Evolutionary conservation across 768 basidiomycete species (phyloP), one percentile per base, ranked within the genome.

Genomic region (Lenzites betulinus): DNA sequence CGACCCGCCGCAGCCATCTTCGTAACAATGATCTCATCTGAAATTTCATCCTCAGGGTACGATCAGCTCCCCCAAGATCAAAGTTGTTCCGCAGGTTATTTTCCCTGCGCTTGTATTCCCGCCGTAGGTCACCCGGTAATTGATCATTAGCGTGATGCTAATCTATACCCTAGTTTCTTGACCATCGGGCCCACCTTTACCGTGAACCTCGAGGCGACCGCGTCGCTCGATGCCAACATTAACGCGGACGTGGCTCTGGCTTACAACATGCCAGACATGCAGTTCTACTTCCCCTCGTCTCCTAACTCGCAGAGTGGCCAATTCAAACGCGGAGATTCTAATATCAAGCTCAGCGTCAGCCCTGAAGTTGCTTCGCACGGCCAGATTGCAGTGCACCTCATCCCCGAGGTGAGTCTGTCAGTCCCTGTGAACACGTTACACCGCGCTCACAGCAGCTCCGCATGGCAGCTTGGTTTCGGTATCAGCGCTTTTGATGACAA

Each of bases 131-230:
- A n/a, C n/a, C n/a, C n/a, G n/a, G n/a, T n/a, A n/a, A n/a, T n/a
- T n/a, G n/a, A n/a, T n/a, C n/a, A n/a, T n/a, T n/a, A n/a, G n/a
- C n/a, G n/a, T n/a, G n/a, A n/a, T n/a, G n/a, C n/a, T n/a, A n/a
- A n/a, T n/a, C n/a, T n/a, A n/a, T n/a, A n/a, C n/a, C n/a, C n/a
- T n/a, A n/a, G n/a, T n/a, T n/a, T n/a, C n/a, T n/a, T n/a, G n/a
- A n/a, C n/a, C 13, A 64, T 84, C 28, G 83, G 82, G 0, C 82
- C 83, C 3, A 72, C 77, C 0, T 80, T 83, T 71, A 64, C 76
- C 41, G 70, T 84, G 58, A 71, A 76, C 28, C 79, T 71, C 2
- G 41, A 71, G 26, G 63, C 69, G 1, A 59, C 49, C 11, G 71
- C 67, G 1, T 53, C 51, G 8, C 42, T 79, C n/a, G 76, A 75